Base-by-base conservation (phyloP, 2,329 filamentous ascomycete genomes). In the Aspergillus novofumigatus region DNA sequence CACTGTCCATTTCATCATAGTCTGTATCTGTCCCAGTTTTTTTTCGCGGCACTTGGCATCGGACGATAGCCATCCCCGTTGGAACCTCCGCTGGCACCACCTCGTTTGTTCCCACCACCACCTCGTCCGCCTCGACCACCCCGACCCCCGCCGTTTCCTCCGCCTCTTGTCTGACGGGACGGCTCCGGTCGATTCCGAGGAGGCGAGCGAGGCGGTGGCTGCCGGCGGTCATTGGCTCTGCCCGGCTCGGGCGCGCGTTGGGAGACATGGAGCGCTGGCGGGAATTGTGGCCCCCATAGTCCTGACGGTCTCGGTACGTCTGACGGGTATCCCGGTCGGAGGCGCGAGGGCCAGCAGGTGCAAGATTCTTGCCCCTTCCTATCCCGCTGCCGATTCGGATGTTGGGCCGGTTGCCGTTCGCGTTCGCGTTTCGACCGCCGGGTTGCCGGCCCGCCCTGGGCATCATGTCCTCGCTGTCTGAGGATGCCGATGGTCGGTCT, bases 401-500 rank as follows among this genome's bases (percentile, higher is more conserved):
- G 52, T 69, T 67, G 9, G 67, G 62, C 21, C 74, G 71, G 42
- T 58, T 67, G 17, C 62, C 61, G 32, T 38, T 38, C 14, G 32
- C 32, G 32, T 17, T 35, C n/a, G 9, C 20, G 41, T 66, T 63
- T 25, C 65, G 63, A 25, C 60, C 64, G 26, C 70, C 61, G n/a
- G 66, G 62, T 9, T 65, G 65, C 25, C 67, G 64, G 57, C 64
- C 56, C 49, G 64, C 62, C 17, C 67, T 64, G 28, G 67, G 60
- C 58, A 72, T 62, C 65, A 68, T 67, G 48, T 71, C 75, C 26
- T 77, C 72, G 47, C 69, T 71, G 10, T 73, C 71, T 45, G 71
- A 62, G 28, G 71, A 67, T 35, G 67, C 62, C 6, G 67, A 65
- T 20, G 59, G 61, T 17, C 59, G 61, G 49, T 68, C 70, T 21